Conservation (phyloP, 2,329 filamentous ascomycete genomes). For the Fusarium sacchari region DNA sequence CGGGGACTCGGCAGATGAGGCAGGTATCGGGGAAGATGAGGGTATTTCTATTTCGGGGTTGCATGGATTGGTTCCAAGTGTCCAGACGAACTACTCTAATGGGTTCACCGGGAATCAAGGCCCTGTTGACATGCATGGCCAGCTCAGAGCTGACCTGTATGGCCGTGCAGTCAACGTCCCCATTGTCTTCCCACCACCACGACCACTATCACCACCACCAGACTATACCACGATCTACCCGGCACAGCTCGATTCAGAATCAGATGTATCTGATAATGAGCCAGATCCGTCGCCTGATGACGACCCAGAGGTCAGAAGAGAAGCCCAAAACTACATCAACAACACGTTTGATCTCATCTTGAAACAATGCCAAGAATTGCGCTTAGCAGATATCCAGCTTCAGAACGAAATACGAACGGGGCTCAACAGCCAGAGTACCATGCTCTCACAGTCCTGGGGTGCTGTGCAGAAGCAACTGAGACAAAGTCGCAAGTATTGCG, state of each 20-base stretch:
- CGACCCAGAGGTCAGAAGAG: neutral
- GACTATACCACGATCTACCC: neutral
- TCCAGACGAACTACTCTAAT: too few species aligned
- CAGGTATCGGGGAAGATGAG: neutral
- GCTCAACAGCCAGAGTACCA: neutral
- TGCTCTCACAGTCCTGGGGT: neutral
- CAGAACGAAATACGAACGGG: neutral
- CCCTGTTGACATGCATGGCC: neutral
- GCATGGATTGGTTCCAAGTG: neutral
- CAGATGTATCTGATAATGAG: neutral
- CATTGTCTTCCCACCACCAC: too few species aligned
- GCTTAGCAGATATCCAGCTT: neutral
- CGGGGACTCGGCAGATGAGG: too few species aligned
- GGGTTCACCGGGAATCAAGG: neutral
- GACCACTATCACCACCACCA: too few species aligned
- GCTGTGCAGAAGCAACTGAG: neutral
- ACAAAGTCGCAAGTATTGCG: neutral
- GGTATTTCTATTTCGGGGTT: neutral
- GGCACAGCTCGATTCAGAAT: neutral
- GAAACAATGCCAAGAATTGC: neutral
- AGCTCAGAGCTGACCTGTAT: neutral
- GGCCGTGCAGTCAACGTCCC: neutral
- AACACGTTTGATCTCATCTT: fast-evolving
- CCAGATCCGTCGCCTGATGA: neutral
- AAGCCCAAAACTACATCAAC: too few species aligned